Base-by-base conservation (phyloP, 2,329 filamentous ascomycete species). In the Botrytis deweyae region DNA sequence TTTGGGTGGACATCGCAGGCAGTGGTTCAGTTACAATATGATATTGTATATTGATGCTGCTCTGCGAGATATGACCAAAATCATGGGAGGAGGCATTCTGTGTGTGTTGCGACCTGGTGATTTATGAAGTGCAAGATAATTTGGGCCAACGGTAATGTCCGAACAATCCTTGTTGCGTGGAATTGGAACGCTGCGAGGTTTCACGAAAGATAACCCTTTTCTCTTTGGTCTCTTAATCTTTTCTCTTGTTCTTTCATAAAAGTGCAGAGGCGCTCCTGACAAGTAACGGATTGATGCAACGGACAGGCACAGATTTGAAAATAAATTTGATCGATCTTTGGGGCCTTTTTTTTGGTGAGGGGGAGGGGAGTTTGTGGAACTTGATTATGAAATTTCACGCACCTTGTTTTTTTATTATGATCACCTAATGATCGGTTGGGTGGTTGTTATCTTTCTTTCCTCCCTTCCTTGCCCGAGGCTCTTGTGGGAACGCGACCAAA, bases 51-150 rank as follows among this genome's bases (percentile, higher is more conserved):
- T 68, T 73, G 61, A 46, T 65, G 55, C 74, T 75, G 76, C 64
- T 69, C 74, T 69, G 74, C 72, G 72, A 73, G 75, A 79, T 76
- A 78, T 78, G 77, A 79, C 76, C 73, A 71, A 63, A 63, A 59
- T 63, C 40, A 74, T 74, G 74, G 77, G 76, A 78, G 74, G 76
- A 78, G 74, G 75, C 75, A 75, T 72, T 74, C 72, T 42, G 64
- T 76, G 77, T 76, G 77, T 80, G 77, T 79, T 79, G 78, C 76
- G 75, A 77, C 77, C 79, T 71, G 75, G 77, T 79, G 79, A 80
- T 64, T 49, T 40, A 44, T 63, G 67, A 40, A 73, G 33, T 72
- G 74, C 72, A 77, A 58, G 78, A 68, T 74, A 73, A 74, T 76
- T 74, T 74, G 52, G 68, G 61, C 55, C 68, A 67, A 70, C 75